Evolutionary conservation across 148 eudicot genomes (phyloP).

Genomic region (Chenopodium quinoa): DNA sequence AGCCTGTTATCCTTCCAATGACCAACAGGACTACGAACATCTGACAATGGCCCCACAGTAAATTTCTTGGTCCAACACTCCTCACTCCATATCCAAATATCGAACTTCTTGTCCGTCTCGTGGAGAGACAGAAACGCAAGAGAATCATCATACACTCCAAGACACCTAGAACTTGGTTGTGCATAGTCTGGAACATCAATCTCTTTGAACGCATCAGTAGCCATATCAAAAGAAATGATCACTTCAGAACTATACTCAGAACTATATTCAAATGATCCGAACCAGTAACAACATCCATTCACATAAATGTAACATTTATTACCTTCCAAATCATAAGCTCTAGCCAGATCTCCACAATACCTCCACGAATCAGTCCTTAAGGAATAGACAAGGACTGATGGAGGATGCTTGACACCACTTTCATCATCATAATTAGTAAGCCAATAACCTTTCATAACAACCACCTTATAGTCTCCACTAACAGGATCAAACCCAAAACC

Average conservation of each 20-base stretch:
- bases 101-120: slow-evolving; percentile 6
- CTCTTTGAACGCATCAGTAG: slow-evolving; percentile 13
- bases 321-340: slow-evolving; percentile 4
- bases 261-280: slow-evolving; percentile 4
- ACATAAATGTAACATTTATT: slow-evolving; percentile 13
- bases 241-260: neutral
- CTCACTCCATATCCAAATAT: slow-evolving; percentile 10
- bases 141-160: slow-evolving; percentile 15
- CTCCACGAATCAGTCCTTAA: slow-evolving; percentile 17
- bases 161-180: slow-evolving; percentile 12
- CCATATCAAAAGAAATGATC: slow-evolving; percentile 20
- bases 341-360: slow-evolving; percentile 19
- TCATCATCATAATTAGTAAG: neutral
- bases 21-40: slow-evolving; percentile 2
- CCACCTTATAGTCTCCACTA: slow-evolving; percentile 20
- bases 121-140: slow-evolving; percentile 10
- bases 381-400: slow-evolving; percentile 18
- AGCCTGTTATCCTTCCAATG: slow-evolving; percentile 16
- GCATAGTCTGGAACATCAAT: slow-evolving; percentile 15
- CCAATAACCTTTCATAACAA: slow-evolving; percentile 24
- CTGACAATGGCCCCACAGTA: neutral
- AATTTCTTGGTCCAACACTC: slow-evolving; percentile 15
- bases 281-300: slow-evolving; percentile 22
- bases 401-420: neutral
- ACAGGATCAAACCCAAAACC: slow-evolving; percentile 17